Conservation (phyloP, 768 basidiomycete genomes). For the Leccinum incarnatum region DNA sequence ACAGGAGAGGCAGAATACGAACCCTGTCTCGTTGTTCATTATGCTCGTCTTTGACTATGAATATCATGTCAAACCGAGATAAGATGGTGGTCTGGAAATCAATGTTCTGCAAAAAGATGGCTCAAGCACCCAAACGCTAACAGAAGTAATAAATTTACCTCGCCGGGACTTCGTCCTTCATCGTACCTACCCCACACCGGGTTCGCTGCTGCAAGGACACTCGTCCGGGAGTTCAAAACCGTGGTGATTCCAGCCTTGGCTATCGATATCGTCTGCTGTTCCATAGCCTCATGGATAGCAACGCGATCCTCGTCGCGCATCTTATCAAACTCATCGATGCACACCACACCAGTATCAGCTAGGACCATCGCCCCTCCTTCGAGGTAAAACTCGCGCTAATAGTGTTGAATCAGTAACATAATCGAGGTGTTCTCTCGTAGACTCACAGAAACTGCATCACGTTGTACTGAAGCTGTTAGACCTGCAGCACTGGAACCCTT, state of each 20-base stretch:
- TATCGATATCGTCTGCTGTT: slow-evolving; percentile 99
- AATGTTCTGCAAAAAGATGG: slow-evolving; percentile 59
- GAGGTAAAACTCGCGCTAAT: slow-evolving; percentile 93
- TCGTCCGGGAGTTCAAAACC: slow-evolving; percentile 92
- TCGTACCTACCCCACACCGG: slow-evolving; percentile 98
- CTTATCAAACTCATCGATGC: slow-evolving; percentile 99
- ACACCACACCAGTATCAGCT: slow-evolving; percentile 96
- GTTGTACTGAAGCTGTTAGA: slow-evolving; percentile 95
- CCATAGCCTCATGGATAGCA: slow-evolving; percentile 99
- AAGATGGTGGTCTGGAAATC: slow-evolving; percentile 98
- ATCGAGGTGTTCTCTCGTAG: not conserved
- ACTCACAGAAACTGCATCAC: slow-evolving; percentile 85
- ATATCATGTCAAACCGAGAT: slow-evolving; percentile 99
- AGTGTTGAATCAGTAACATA: slow-evolving; percentile 4
- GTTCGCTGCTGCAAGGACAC: slow-evolving; percentile 95
- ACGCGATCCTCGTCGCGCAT: slow-evolving; percentile 99
- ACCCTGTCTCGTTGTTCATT: slow-evolving; percentile 91
- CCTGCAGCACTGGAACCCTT: slow-evolving; percentile 99
- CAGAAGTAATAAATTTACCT: slow-evolving; percentile 45
- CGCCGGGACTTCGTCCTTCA: slow-evolving; percentile 93
- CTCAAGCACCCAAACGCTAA: not conserved
- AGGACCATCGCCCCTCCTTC: slow-evolving; percentile 99
- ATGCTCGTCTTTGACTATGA: slow-evolving; percentile 98
- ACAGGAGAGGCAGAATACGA: slow-evolving; percentile 15
- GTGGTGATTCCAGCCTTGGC: slow-evolving; percentile 99